phyloP scores from a whole-genome alignment of 352 stramenopile genomes.

The Phytophthora cryptogea region DNA sequence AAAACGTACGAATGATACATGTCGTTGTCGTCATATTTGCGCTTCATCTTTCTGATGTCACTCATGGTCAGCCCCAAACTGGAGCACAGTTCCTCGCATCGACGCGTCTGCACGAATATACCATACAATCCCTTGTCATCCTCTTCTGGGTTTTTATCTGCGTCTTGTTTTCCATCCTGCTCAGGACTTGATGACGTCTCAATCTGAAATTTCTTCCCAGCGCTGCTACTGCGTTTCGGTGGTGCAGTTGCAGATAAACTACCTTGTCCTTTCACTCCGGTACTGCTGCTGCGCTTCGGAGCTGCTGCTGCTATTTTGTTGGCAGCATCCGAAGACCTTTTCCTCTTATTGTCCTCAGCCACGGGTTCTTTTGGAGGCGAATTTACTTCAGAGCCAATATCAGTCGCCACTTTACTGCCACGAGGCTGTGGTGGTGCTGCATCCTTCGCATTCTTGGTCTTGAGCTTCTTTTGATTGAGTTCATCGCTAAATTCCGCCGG shows the following conservation, averaged over 20 bases:
- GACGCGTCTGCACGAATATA: conserved; percentile 58
- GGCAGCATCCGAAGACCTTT: not conserved
- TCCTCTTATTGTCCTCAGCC: conserved; percentile 4
- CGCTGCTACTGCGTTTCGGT: conserved; percentile 7
- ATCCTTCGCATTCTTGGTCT: conserved; percentile 2
- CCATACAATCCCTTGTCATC: conserved; percentile 48
- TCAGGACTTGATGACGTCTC: not conserved
- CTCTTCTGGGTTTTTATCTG: conserved; percentile 22
- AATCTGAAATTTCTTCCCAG: conserved; percentile 3
- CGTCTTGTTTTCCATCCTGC: not conserved
- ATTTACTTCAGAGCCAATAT: conserved; percentile 3
- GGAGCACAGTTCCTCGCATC: conserved; percentile 57
- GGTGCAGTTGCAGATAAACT: conserved; percentile 1
- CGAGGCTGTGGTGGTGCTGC: conserved; percentile 2
- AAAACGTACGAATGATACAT: conserved; percentile 74
- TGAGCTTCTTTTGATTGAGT: conserved; percentile 31
- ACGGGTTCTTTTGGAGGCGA: not conserved
- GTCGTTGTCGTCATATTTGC: conserved; percentile 72
- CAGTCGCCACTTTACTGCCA: conserved; percentile 19
- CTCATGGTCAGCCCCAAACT: conserved; percentile 50
- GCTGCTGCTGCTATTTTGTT: not conserved
- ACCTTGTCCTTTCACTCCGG: not conserved
- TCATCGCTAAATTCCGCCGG: conserved; percentile 35
- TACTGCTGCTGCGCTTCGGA: conserved; percentile 15
- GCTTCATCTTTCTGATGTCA: conserved; percentile 72